Evolutionary conservation across 257 asterid genomes (phyloP), one percentile per base, ranked within the genome.

Genomic region (Ocimum tenuiflorum): DNA sequence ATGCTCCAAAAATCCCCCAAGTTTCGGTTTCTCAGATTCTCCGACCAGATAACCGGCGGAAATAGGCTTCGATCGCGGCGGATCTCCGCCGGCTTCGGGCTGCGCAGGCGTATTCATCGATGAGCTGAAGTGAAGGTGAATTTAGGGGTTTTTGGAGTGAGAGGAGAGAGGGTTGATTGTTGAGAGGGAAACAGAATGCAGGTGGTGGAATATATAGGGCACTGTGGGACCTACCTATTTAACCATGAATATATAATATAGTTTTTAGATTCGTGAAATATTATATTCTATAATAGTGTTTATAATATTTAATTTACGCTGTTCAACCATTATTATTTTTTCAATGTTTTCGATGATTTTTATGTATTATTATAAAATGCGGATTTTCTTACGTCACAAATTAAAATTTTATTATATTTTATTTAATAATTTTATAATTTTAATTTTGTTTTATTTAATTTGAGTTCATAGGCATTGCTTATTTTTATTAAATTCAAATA

Each of bases 1-100:
- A 4, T 14, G 68, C 78, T 81, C 76, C 78, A 83, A 20, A 49
- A 83, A 81, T 7, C 43, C 76, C 0, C 77, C 89, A 6, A 77
- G 3, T 48, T 53, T 67, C 54, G 3, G 18, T 33, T 7, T 53
- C 46, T 18, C 57, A 7, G 23, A 45, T 8, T 22, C 65, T 9
- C 27, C 62, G 1, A 17, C 10, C 72, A 73, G 77, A 42, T 55
- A 35, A 64, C 45, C 57, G 55, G 67, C 43, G 47, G 66, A 63
- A 33, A 52, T 14, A 39, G 63, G 19, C 38, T 57, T 57, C 50
- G 73, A 59, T 14, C 23, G 46, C n/a, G 75, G 13, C 36, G 43
- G 19, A 35, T 63, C 78, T 18, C 38, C 49, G 27, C n/a, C n/a
- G n/a, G n/a, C n/a, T n/a, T n/a, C n/a, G n/a, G 66, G 23, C 20